phyloP scores from a whole-genome alignment of 306 rosid genomes.

The Quercus mongolica region DNA sequence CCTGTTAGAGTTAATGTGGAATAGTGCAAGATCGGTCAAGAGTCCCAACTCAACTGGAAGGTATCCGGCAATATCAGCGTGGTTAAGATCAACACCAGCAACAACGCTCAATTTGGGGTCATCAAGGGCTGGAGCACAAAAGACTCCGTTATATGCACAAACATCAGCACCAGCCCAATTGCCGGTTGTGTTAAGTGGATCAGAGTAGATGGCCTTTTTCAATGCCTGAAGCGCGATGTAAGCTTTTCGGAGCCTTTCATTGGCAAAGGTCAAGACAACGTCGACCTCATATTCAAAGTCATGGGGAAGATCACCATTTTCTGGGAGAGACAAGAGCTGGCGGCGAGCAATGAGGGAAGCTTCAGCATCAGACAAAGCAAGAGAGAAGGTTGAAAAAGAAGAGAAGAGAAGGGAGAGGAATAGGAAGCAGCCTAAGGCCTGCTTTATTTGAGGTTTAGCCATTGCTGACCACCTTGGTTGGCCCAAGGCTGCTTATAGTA shows the following conservation, averaged over 20 bases:
- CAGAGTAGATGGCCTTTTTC: conserved; percentile 40
- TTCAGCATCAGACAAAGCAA: conserved; percentile 2
- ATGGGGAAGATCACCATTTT: background rate
- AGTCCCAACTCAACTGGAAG: conserved; percentile 36
- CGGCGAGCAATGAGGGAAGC: background rate
- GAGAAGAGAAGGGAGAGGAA: conserved; percentile 9
- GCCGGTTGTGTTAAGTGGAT: conserved; percentile 29
- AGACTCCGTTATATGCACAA: conserved; percentile 51
- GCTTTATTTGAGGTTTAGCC: conserved; percentile 34
- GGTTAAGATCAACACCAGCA: conserved; percentile 48
- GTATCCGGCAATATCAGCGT: conserved; percentile 45
- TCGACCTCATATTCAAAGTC: background rate
- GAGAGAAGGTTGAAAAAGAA: conserved; percentile 12
- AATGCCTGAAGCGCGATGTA: conserved; percentile 43
- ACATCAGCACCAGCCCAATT: conserved; percentile 48
- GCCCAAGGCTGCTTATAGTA: conserved; percentile 44
- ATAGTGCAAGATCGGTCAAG: conserved; percentile 39
- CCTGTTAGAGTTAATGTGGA: conserved; percentile 51
- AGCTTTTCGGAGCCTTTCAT: conserved; percentile 31
- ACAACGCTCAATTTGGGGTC: conserved; percentile 34
- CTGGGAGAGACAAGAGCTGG: background rate
- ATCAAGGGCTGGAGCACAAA: conserved; percentile 45
- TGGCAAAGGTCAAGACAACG: background rate
- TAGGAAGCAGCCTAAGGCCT: conserved; percentile 40
- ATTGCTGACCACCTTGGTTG: conserved; percentile 37